Conservation (phyloP, 1,284 basidiomycete genomes). For the Trichosporon sp. region DNA sequence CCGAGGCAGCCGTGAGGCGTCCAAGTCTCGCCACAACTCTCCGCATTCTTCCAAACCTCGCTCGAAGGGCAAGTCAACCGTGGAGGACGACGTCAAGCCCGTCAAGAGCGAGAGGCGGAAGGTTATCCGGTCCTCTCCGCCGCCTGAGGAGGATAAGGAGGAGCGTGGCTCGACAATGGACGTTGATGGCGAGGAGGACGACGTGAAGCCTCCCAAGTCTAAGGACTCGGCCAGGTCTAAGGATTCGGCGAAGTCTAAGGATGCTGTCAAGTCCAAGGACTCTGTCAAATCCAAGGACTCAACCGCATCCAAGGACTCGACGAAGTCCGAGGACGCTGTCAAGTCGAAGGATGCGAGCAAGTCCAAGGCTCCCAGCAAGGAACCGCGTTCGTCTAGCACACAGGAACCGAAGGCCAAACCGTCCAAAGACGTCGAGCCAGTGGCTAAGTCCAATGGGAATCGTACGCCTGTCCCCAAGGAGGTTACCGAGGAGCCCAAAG, state of each 20-base stretch:
- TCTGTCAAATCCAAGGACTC: background rate
- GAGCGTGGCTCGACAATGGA: background rate
- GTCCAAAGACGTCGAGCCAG: background rate
- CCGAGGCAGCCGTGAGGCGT: background rate
- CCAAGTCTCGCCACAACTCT: background rate
- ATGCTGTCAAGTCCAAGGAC: background rate
- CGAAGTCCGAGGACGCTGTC: constrained; percentile 1
- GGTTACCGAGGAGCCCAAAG: background rate
- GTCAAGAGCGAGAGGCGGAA: background rate
- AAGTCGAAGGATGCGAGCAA: constrained; percentile 1
- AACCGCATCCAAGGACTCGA: background rate
- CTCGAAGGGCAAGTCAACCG: background rate
- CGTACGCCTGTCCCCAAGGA: background rate
- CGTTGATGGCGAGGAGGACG: background rate
- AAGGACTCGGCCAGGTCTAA: background rate
- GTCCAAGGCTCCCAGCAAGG: background rate
- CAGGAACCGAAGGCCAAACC: background rate
- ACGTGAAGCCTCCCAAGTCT: background rate
- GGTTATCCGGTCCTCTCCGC: background rate
- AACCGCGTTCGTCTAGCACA: background rate
- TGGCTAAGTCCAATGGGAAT: background rate
- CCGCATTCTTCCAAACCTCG: background rate
- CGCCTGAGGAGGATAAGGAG: background rate
- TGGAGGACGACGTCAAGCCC: constrained; percentile 5
- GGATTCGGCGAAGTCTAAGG: background rate